These are phyloP conservation scores for Vitis cinerea DNA, from an alignment of 164 flowering plant species.

Conservation along the genomic window DNA sequence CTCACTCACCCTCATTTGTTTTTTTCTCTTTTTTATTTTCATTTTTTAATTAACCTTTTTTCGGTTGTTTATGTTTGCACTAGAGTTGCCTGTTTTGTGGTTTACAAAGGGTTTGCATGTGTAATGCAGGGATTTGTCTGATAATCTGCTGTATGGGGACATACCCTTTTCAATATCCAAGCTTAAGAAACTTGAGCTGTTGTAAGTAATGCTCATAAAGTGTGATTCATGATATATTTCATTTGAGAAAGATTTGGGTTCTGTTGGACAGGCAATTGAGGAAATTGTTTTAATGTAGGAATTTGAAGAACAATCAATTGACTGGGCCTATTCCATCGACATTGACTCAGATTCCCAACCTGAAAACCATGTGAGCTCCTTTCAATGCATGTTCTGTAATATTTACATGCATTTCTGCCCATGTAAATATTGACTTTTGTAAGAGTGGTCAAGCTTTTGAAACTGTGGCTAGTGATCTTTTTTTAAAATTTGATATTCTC, in stretches of 20 bases:
- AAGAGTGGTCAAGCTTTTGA: background rate
- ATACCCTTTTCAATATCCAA: slow-evolving; percentile 82
- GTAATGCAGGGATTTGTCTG: slow-evolving; percentile 68
- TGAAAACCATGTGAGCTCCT: slow-evolving; percentile 68
- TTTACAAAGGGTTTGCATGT: background rate
- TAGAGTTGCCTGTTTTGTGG: background rate
- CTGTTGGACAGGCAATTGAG: background rate
- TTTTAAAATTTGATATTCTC: background rate
- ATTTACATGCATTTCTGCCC: too few relatives aligned
- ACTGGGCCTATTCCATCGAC: slow-evolving; percentile 95
- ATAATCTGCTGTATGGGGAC: slow-evolving; percentile 71
- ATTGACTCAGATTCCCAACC: slow-evolving; percentile 79
- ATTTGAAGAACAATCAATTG: slow-evolving; percentile 75
- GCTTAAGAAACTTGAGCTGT: slow-evolving; percentile 70
- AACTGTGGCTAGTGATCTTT: too few relatives aligned
- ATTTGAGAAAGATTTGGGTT: too few relatives aligned
- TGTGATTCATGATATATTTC: too few relatives aligned
- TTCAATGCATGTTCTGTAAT: background rate
- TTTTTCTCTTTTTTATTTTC: background rate
- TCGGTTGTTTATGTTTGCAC: background rate
- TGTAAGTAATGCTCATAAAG: slow-evolving; percentile 44
- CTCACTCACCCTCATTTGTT: background rate
- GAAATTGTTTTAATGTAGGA: slow-evolving; percentile 34
- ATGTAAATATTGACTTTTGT: too few relatives aligned
- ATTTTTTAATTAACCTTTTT: background rate